Evolutionary conservation across 768 basidiomycete genomes (phyloP), one percentile per base, ranked within the genome.

Genomic region (Leccinum truebloodii): DNA sequence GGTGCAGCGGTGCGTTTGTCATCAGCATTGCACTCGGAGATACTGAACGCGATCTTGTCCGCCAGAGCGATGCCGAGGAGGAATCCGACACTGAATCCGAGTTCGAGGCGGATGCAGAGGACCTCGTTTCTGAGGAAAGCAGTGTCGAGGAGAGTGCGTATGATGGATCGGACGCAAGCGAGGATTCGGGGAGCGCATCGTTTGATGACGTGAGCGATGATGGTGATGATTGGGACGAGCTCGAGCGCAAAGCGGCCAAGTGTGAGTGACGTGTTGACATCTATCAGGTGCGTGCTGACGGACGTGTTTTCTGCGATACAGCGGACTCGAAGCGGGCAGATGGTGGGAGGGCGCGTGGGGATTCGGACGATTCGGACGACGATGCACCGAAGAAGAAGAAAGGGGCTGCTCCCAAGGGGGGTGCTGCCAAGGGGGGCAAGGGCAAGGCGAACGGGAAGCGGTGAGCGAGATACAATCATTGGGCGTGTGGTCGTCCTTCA

Each of bases 211-310:
- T 81, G 28, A 89, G 88, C 60, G 87, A 89, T 55, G 86, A 88
- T 58, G 88, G 94, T 10, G 93, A 95, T 57, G 95, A 96, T 67
- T 99, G 96, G 96, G 95, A 97, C 69, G 94, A 94, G 73, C 79
- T 97, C 37, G 95, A 97, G 75, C 80, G 85, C 50, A 95, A 95
- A 73, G 95, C 95, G 7, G 92, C 92, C 8, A 90, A 90, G 81
- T 90, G 87, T 92, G 69, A 67, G 80, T 60, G 46, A 37, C 20
- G 3, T n/a, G 18, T 30, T 8, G 28, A 1, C 20, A 0, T 56
- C 9, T n/a, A 4, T n/a, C 26, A 49, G 5, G 55, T 22, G 22
- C 35, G 12, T 55, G 58, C 14, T 55, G 9, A 13, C 44, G 59
- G 58, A 63, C 51, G 26, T 3, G 10, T 3, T 49, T 37, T 16